These are phyloP conservation scores for Zygoascus bituminiphila DNA, from an alignment of 805 yeast genomes.

Conservation along the genomic window DNA sequence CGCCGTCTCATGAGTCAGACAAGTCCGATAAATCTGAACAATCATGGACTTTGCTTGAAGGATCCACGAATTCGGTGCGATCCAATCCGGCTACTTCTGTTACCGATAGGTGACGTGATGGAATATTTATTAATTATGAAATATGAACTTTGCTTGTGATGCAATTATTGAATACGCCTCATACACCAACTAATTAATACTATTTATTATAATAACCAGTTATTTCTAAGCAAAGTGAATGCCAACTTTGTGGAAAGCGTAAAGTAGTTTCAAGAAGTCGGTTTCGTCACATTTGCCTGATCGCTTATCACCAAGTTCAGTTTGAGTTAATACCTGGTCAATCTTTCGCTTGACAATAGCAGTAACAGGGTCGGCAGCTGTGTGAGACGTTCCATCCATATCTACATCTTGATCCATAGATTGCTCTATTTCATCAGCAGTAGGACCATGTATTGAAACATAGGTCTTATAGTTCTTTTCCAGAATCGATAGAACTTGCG, in stretches of 20 bases:
- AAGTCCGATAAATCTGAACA: slow-evolving; percentile 10
- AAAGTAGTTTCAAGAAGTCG: slow-evolving; percentile 72
- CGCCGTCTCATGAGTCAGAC: neutral
- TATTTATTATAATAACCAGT: neutral
- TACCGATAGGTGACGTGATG: neutral
- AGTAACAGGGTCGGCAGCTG: slow-evolving; percentile 17
- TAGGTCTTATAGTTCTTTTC: slow-evolving; percentile 83
- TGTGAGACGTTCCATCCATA: slow-evolving; percentile 27
- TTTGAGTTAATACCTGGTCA: slow-evolving; percentile 63
- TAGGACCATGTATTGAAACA: slow-evolving; percentile 42
- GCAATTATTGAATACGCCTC: neutral
- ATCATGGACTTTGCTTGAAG: slow-evolving; percentile 16
- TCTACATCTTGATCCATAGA: slow-evolving; percentile 30
- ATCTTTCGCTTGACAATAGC: slow-evolving; percentile 52
- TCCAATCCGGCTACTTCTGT: neutral
- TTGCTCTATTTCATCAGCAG: slow-evolving; percentile 32
- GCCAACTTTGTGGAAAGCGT: slow-evolving; percentile 95
- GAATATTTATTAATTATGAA: neutral
- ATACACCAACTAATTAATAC: neutral
- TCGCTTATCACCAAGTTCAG: slow-evolving; percentile 77
- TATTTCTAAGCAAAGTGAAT: slow-evolving; percentile 73
- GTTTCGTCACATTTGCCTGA: slow-evolving; percentile 93
- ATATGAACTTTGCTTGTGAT: too few species aligned
- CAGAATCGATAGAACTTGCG: slow-evolving; percentile 67
- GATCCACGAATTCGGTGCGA: neutral